A percentile compares a stretch with the other conserved stretches of the same genome.
Evolutionary conservation across 2,329 filamentous ascomycete species (phyloP).

Genomic region (Emmonsiellopsis sp.): DNA sequence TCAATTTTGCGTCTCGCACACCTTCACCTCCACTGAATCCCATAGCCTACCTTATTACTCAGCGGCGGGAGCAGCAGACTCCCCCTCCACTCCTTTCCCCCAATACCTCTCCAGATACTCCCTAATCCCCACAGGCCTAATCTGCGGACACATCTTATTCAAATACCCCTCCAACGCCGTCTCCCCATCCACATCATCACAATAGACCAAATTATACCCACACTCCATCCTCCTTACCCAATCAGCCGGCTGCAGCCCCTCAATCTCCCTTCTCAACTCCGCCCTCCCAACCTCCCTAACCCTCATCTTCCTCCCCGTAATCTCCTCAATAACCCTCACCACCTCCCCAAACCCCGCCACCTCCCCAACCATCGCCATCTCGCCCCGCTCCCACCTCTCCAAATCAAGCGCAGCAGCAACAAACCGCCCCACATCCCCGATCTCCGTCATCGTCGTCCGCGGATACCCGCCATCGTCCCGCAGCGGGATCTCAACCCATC

Average conservation of each 20-base stretch:
- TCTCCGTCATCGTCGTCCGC: conserved; percentile 22
- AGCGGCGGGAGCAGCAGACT: too few relatives aligned
- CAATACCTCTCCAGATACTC: conserved; percentile 8
- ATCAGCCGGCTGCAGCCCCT: not conserved
- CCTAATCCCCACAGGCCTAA: conserved; percentile 4
- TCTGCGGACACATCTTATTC: conserved; percentile 7
- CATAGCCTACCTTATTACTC: too few relatives aligned
- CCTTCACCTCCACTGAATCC: too few relatives aligned
- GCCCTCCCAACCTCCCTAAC: not conserved
- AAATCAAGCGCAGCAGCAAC: conserved; percentile 23
- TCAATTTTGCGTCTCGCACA: too few relatives aligned
- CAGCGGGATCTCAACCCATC: conserved; percentile 20
- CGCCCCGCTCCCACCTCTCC: conserved; percentile 17
- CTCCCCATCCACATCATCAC: not conserved
- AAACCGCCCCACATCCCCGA: conserved; percentile 24
- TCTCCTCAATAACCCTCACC: conserved; percentile 16
- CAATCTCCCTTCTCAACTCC: not conserved
- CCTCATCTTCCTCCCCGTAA: conserved; percentile 8
- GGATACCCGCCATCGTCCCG: conserved; percentile 16
- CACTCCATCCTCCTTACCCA: conserved; percentile 2
- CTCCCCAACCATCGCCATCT: conserved; percentile 26
- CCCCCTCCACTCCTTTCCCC: not conserved
- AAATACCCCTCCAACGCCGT: not conserved
- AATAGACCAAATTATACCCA: conserved; percentile 2
- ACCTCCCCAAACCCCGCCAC: conserved; percentile 20